These are phyloP conservation scores for Cladosporium sp. DNA, from an alignment of 2,329 filamentous ascomycete genomes.

Conservation along the genomic window DNA sequence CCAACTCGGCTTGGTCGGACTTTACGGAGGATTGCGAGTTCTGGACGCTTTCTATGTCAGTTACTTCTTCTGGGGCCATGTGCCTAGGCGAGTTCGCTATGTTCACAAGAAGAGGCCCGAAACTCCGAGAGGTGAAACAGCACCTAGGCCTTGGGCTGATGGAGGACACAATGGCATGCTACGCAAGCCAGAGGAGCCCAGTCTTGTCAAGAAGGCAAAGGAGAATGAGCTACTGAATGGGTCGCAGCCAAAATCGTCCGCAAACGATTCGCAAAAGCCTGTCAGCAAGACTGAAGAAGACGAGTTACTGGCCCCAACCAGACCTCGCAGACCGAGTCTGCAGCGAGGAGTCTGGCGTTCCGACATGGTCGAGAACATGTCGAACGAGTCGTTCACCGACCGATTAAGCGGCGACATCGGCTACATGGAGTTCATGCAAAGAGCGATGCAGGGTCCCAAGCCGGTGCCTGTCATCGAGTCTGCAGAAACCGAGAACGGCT, in stretches of 20 bases:
- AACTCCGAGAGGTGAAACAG: conserved; percentile 23
- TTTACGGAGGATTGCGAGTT: conserved; percentile 41
- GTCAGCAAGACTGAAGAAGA: not conserved
- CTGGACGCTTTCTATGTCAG: conserved; percentile 43
- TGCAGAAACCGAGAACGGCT: conserved; percentile 36
- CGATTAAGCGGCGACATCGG: conserved; percentile 18
- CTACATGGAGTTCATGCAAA: conserved; percentile 19
- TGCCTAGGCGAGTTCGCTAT: conserved; percentile 41
- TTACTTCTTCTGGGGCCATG: conserved; percentile 37
- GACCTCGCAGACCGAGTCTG: conserved; percentile 14
- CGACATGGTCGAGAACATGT: conserved; percentile 24
- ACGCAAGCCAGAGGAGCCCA: conserved; percentile 13
- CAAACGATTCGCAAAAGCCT: not conserved
- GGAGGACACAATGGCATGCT: conserved; percentile 18
- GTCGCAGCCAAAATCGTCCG: not conserved
- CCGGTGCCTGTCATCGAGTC: conserved; percentile 32
- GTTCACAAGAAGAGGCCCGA: conserved; percentile 32
- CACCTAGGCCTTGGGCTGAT: conserved; percentile 18
- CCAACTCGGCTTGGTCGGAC: conserved; percentile 40
- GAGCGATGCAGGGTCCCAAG: conserved; percentile 21
- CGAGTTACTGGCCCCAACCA: not conserved
- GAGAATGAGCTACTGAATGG: conserved; percentile 12
- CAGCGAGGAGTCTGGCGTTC: conserved; percentile 19
- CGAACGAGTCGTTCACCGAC: conserved; percentile 21
- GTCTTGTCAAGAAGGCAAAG: conserved; percentile 7